Percentiles rank a stretch among this genome's conserved stretches.
phyloP scores from a whole-genome alignment of 805 yeast genomes.

The Nakazawaea pomicola region DNA sequence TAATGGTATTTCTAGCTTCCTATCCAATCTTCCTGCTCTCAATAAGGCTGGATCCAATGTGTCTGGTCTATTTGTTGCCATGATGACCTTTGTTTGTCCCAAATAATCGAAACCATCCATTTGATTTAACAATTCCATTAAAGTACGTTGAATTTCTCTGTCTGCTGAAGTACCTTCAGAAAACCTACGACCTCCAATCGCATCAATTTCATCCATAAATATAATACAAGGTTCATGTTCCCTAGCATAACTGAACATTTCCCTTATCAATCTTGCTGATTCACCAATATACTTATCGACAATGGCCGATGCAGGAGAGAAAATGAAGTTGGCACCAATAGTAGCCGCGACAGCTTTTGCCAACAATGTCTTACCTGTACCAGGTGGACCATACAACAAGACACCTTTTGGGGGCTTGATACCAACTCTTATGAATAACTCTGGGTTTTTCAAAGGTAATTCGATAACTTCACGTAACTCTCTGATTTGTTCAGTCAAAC shows the following conservation, averaged over 20 bases:
- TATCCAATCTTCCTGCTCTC: slow-evolving; percentile 96
- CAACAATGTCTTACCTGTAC: slow-evolving; percentile 93
- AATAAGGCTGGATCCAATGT: slow-evolving; percentile 95
- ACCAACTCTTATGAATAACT: slow-evolving; percentile 90
- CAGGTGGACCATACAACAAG: slow-evolving; percentile 95
- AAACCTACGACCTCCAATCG: slow-evolving; percentile 97
- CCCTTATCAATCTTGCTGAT: slow-evolving; percentile 92
- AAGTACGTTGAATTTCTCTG: slow-evolving; percentile 95
- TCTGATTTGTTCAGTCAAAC: slow-evolving; percentile 90
- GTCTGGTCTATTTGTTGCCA: slow-evolving; percentile 99
- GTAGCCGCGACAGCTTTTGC: slow-evolving; percentile 99
- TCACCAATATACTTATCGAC: slow-evolving; percentile 98
- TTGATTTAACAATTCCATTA: slow-evolving; percentile 94
- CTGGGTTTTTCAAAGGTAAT: slow-evolving; percentile 94
- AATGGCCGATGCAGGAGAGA: slow-evolving; percentile 97
- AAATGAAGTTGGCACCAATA: slow-evolving; percentile 95
- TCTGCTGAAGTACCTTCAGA: slow-evolving; percentile 98
- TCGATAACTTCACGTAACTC: slow-evolving; percentile 97
- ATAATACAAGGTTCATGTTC: slow-evolving; percentile 98
- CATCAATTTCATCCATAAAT: slow-evolving; percentile 98
- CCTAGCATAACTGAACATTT: slow-evolving; percentile 96
- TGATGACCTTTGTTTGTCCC: slow-evolving; percentile 94
- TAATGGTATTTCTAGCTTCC: slow-evolving; percentile 91
- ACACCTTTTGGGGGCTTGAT: slow-evolving; percentile 99
- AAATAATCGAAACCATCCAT: slow-evolving; percentile 98